Evolutionary conservation across 805 yeast species (phyloP).

Genomic region (Nakazawaea populi): DNA sequence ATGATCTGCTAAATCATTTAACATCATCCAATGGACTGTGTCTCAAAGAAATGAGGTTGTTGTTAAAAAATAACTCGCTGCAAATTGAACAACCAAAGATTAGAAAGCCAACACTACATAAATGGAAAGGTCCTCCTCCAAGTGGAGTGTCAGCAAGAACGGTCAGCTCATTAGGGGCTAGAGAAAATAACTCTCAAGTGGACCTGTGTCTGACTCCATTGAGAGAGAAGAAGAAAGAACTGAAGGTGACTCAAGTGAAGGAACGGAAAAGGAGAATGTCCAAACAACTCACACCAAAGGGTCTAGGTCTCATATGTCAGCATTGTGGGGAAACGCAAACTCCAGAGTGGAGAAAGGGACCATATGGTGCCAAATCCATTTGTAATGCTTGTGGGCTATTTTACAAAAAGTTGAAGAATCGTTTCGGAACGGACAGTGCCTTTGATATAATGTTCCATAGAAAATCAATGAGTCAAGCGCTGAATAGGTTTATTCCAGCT

Average conservation of each 20-base stretch:
- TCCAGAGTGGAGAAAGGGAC: conserved; percentile 85
- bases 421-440: conserved; percentile 31
- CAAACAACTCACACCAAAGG: neutral
- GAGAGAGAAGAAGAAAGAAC: neutral
- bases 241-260: neutral
- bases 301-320: conserved; percentile 27
- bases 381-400: conserved; percentile 83
- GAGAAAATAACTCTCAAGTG: too few relatives aligned
- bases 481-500: conserved; percentile 7
- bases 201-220: neutral
- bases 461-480: neutral
- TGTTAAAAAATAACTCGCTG: neutral
- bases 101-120: neutral
- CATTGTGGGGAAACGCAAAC: conserved; percentile 63
- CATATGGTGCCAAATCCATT: conserved; percentile 63
- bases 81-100: neutral
- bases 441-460: conserved; percentile 8
- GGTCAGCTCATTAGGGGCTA: too few relatives aligned
- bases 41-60: too few relatives aligned
- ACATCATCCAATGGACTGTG: too few relatives aligned
- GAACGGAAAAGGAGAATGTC: neutral
- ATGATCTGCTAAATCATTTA: neutral
- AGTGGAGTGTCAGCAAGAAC: too few relatives aligned
- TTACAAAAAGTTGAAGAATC: conserved; percentile 43
- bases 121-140: too few relatives aligned